Evolutionary conservation across 116 monocot species (phyloP), one percentile per base, ranked within the genome.

Genomic region (Iris pallida): DNA sequence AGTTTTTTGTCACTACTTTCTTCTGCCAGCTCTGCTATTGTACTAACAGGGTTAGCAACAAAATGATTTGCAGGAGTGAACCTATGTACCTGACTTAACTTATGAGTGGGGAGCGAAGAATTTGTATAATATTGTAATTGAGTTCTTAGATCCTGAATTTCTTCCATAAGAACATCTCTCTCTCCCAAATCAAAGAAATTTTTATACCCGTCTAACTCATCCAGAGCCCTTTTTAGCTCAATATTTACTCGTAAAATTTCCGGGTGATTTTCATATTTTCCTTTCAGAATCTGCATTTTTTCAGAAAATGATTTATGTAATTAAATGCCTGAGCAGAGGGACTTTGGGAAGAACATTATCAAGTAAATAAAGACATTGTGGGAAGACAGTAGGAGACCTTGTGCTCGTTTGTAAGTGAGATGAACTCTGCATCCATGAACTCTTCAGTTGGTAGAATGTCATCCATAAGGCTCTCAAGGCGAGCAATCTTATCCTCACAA

Each of bases 391-490:
- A 3, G 30, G 11, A 45, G 47, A 92, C 88, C 86, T 83, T 88
- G 67, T 88, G 81, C 62, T 92, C 92, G 60, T 85, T 92, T 55
- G 61, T 69, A 51, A 88, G 76, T 12, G 75, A 14, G 15, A 77
- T 57, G 20, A 83, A 75, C 75, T 92, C 92, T 48, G 83, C 88
- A 16, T 83, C 77, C 76, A 86, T 79, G 55, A 83, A 92, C 43
- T 88, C 86, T 77, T 92, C 94, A 17, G 75, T 68, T 45, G 79
- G 44, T 86, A 71, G 76, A 90, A 75, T 10, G 16, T 87, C 94
- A 82, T 94, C 90, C 87, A 94, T 85, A 42, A 94, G 84, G 17
- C 71, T 71, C 66, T 94, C 90, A 45, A 94, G 87, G 9, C 90
- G 80, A 68, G 71, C 54, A 94, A 85, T 76, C 82, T 90, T 94